Percentiles rank a stretch among this genome's conserved stretches.
Evolutionary conservation across 352 stramenopile species (phyloP).

Genomic region (Phytophthora rubi): DNA sequence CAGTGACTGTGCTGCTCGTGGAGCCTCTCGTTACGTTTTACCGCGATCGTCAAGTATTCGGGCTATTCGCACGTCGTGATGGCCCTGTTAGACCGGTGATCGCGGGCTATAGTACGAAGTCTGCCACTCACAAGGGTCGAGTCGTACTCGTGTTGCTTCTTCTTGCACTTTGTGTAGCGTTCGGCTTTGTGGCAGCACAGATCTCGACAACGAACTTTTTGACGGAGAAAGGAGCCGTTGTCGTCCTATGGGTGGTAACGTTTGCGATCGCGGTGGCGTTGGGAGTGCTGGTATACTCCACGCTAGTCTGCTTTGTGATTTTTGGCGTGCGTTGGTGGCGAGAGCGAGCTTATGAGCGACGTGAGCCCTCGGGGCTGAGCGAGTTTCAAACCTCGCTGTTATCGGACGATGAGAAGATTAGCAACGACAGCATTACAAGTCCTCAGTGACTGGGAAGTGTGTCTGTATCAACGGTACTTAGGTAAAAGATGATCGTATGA

Average conservation of each 20-base stretch:
- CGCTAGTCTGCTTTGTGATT: slow-evolving; percentile 43
- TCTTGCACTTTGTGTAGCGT: slow-evolving; percentile 39
- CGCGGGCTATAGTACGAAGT: slow-evolving; percentile 34
- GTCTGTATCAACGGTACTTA: too few relatives aligned
- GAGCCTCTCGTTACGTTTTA: slow-evolving; percentile 74
- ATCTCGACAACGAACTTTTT: slow-evolving; percentile 49
- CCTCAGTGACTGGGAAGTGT: slow-evolving; percentile 1
- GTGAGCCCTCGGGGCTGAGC: slow-evolving; percentile 24
- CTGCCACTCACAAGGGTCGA: slow-evolving; percentile 49
- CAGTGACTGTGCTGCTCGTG: slow-evolving; percentile 44
- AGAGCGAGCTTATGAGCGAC: slow-evolving; percentile 17
- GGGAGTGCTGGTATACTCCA: slow-evolving; percentile 56
- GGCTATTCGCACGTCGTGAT: slow-evolving; percentile 48
- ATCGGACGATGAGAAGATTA: slow-evolving; percentile 17
- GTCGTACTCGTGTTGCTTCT: slow-evolving; percentile 42
- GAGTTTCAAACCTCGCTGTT: slow-evolving; percentile 29
- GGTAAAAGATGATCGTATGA: not conserved
- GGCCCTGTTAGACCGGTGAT: slow-evolving; percentile 39
- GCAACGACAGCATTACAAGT: slow-evolving; percentile 17
- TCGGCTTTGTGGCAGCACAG: slow-evolving; percentile 43
- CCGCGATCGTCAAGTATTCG: slow-evolving; percentile 53
- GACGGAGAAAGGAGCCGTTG: slow-evolving; percentile 35
- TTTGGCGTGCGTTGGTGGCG: slow-evolving; percentile 57
- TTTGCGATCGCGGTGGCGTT: slow-evolving; percentile 52
- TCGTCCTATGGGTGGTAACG: slow-evolving; percentile 55